Evolutionary conservation across 169 alveolate genomes (phyloP).

Genomic region (Cryptosporidium sp.): DNA sequence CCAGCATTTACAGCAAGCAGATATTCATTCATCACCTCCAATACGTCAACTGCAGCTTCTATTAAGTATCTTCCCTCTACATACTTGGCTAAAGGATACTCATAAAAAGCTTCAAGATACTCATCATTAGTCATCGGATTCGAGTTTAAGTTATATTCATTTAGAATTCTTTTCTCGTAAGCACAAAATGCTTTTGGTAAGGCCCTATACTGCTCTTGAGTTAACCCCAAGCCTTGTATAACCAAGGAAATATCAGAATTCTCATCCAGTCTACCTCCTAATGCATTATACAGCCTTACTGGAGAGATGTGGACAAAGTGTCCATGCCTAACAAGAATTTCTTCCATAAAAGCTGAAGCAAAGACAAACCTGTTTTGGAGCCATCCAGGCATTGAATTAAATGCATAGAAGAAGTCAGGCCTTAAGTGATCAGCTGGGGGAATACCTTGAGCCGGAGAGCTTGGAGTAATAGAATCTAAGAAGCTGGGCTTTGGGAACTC

Average conservation of each 20-base stretch:
- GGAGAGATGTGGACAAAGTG: conserved; percentile 39
- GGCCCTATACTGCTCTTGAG: background rate
- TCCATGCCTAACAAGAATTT: background rate
- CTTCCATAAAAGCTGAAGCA: conserved; percentile 59
- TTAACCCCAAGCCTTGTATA: background rate
- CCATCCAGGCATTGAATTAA: conserved; percentile 45
- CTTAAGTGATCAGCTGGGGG: conserved; percentile 24
- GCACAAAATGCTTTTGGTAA: conserved; percentile 4
- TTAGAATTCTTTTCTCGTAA: conserved; percentile 6
- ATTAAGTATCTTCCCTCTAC: conserved; percentile 50
- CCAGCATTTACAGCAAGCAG: background rate
- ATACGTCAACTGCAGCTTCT: conserved; percentile 5
- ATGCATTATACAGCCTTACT: conserved; percentile 7
- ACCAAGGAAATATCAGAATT: conserved; percentile 33
- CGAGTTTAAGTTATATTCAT: background rate
- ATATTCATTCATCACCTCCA: background rate
- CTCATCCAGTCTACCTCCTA: conserved; percentile 31
- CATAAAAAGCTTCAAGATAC: conserved; percentile 41
- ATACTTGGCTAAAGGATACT: conserved; percentile 40
- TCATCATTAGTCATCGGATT: background rate
- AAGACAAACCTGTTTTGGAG: conserved; percentile 49
- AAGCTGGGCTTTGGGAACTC: conserved; percentile 39
- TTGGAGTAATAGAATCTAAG: conserved; percentile 42
- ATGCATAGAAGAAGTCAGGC: conserved; percentile 27
- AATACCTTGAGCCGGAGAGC: conserved; percentile 49